phyloP scores from a whole-genome alignment of 2,329 filamentous ascomycete species.

The Verticillium albo-atrum region DNA sequence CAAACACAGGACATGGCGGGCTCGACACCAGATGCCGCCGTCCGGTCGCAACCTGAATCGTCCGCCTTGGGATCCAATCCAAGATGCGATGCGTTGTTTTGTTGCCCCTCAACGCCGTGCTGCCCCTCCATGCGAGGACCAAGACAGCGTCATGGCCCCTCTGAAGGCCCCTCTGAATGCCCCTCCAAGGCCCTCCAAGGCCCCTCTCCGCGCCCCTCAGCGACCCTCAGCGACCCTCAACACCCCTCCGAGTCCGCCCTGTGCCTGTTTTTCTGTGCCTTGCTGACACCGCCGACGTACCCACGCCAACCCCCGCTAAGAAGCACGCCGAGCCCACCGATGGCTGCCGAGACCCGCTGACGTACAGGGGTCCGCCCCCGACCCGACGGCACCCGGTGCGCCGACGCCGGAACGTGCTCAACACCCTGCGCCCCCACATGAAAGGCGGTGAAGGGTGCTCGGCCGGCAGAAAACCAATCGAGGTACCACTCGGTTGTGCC shows the following conservation, averaged over 20 bases:
- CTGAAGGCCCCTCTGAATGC: not conserved
- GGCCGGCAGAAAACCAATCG: not conserved
- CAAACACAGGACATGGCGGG: not conserved
- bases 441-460: not conserved
- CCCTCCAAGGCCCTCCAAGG: not conserved
- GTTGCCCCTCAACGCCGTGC: not conserved
- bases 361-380: not conserved
- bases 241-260: not conserved
- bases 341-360: not conserved
- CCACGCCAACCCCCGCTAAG: not conserved
- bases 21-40: not conserved
- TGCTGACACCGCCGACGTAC: not conserved
- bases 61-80: not conserved
- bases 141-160: not conserved
- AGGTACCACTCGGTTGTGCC: not conserved
- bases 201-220: not conserved
- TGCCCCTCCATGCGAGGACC: not conserved
- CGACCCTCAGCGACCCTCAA: not conserved
- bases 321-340: not conserved
- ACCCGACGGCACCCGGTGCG: not conserved
- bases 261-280: not conserved
- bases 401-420: not conserved
- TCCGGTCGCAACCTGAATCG: not conserved
- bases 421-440: too few species aligned
- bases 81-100: not conserved